Evolutionary conservation across 2,329 filamentous ascomycete species (phyloP).

Genomic region (Elsinoe batatas): DNA sequence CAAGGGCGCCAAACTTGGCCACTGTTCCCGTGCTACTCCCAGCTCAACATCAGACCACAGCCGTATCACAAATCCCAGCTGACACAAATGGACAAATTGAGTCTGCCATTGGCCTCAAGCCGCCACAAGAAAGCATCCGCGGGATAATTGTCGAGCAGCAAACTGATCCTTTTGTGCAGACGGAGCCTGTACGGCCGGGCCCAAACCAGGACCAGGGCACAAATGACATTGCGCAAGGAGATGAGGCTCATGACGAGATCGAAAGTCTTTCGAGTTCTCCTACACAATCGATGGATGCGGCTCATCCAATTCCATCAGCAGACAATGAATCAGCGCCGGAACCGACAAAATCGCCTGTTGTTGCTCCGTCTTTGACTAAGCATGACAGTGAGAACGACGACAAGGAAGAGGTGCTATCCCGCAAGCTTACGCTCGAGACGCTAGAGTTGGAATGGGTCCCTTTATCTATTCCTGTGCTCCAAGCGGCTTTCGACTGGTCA

Average conservation of each 20-base stretch:
- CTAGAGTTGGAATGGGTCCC: slow-evolving; percentile 67
- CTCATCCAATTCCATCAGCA: no score
- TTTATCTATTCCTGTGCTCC: slow-evolving; percentile 61
- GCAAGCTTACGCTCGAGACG: slow-evolving; percentile 55
- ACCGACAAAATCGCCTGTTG: not conserved
- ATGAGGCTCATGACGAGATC: not conserved
- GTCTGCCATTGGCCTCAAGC: not conserved
- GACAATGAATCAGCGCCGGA: not conserved
- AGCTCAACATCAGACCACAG: not conserved
- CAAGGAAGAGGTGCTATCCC: not conserved
- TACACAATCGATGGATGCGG: not conserved
- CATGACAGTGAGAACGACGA: not conserved
- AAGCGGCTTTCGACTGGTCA: slow-evolving; percentile 65
- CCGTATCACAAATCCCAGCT: not conserved
- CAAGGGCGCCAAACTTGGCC: not conserved
- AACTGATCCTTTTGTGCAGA: not conserved
- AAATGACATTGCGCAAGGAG: not conserved
- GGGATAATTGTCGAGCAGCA: not conserved
- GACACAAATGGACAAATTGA: not conserved
- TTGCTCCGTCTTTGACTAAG: not conserved
- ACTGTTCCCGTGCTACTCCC: not conserved
- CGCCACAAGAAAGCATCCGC: not conserved
- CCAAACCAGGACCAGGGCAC: not conserved
- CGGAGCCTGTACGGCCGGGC: not conserved
- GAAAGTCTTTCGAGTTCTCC: not conserved